phyloP scores from a whole-genome alignment of 2,329 filamentous ascomycete species.

The Monosporascus cannonballus region DNA sequence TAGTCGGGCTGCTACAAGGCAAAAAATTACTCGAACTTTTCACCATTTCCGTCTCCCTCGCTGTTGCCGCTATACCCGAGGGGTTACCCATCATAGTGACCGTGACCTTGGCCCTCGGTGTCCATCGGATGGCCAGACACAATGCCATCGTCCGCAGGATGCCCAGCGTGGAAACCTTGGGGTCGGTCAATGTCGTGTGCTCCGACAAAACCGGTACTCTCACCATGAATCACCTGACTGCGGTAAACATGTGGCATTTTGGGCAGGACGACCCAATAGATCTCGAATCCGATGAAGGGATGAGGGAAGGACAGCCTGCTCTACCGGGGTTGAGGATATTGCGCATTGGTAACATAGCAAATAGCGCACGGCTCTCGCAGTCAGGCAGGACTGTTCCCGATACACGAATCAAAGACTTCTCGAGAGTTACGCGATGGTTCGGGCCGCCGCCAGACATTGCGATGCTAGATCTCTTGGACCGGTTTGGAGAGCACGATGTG shows the following conservation, averaged over 20 bases:
- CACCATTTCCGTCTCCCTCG: slow-evolving; percentile 92
- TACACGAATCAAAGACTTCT: slow-evolving; percentile 61
- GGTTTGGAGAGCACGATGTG: slow-evolving; percentile 85
- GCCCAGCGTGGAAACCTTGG: slow-evolving; percentile 94
- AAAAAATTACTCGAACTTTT: slow-evolving; percentile 91
- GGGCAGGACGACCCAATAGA: slow-evolving; percentile 52
- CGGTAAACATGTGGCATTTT: slow-evolving; percentile 94
- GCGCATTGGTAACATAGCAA: slow-evolving; percentile 92
- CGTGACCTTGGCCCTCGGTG: slow-evolving; percentile 88
- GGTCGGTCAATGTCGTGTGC: slow-evolving; percentile 99
- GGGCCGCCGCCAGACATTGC: slow-evolving; percentile 97
- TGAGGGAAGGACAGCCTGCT: slow-evolving; percentile 54
- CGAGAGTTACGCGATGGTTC: slow-evolving; percentile 79
- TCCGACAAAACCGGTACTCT: slow-evolving; percentile 96
- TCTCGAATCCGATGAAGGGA: slow-evolving; percentile 49
- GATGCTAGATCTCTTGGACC: slow-evolving; percentile 88
- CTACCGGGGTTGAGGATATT: slow-evolving; percentile 74
- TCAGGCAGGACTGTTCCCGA: slow-evolving; percentile 74
- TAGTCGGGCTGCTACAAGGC: slow-evolving; percentile 85
- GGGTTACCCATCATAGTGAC: slow-evolving; percentile 97
- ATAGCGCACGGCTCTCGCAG: slow-evolving; percentile 79
- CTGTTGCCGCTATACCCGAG: slow-evolving; percentile 93
- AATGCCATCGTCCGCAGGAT: slow-evolving; percentile 93
- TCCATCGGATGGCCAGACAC: slow-evolving; percentile 91
- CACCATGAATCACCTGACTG: slow-evolving; percentile 98